Percentiles rank a stretch among this genome's conserved stretches.
Evolutionary conservation across 371 early-diverging fungal genomes (phyloP).

Genomic region (Circinella umbellata): DNA sequence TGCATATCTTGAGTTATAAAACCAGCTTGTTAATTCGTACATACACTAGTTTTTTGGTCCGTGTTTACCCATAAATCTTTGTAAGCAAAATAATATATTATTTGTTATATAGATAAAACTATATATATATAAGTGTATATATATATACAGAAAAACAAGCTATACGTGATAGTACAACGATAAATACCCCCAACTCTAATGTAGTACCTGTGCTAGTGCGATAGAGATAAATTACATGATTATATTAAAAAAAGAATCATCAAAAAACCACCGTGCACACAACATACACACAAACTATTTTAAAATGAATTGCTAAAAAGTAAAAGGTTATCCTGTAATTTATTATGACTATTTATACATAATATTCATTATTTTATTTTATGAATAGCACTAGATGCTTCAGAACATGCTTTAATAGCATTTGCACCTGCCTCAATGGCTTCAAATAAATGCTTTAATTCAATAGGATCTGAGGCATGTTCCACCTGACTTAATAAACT

Average conservation of each 20-base stretch:
- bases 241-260: not conserved
- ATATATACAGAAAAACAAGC: too few relatives aligned
- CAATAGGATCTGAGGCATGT: constrained; percentile 24
- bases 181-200: too few relatives aligned
- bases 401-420: constrained; percentile 36
- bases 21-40: not conserved
- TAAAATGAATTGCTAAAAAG: constrained; percentile 6
- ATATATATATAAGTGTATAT: not conserved
- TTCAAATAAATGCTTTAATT: constrained; percentile 31
- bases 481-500: constrained; percentile 23
- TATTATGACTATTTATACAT: too few relatives aligned
- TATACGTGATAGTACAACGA: too few relatives aligned
- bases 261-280: not conserved
- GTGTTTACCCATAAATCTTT: not conserved
- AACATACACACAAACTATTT: not conserved
- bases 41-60: not conserved
- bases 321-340: too few relatives aligned
- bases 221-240: too few relatives aligned
- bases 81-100: not conserved
- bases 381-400: constrained; percentile 8
- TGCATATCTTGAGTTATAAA: too few relatives aligned
- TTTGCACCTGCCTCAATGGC: constrained; percentile 36
- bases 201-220: too few relatives aligned
- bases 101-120: not conserved
- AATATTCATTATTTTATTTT: not conserved